Percentiles rank a stretch among this genome's conserved stretches.
Evolutionary conservation across 495 filamentous ascomycete genomes (phyloP).

Genomic region (Penicillium antarcticum): DNA sequence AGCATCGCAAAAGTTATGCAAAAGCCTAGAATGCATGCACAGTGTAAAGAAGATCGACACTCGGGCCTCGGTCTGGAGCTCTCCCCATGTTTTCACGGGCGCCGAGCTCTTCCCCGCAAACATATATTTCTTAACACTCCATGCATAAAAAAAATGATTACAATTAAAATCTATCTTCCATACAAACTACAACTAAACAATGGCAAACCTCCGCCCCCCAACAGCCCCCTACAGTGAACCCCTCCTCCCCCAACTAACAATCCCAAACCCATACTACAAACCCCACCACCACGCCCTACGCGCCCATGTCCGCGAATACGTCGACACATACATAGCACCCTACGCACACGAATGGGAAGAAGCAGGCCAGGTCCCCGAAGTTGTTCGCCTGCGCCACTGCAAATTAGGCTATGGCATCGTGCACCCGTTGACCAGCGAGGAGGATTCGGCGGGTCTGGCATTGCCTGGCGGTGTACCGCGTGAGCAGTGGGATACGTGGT

Average conservation of each 20-base stretch:
- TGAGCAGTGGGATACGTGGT: constrained; percentile 51
- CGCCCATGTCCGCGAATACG: constrained; percentile 41
- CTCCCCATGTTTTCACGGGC: constrained; percentile 8
- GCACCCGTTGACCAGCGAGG: constrained; percentile 32
- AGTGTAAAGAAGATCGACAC: background rate
- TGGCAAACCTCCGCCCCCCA: constrained; percentile 24
- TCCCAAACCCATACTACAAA: constrained; percentile 47
- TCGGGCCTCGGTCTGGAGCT: constrained; percentile 5
- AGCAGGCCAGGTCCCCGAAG: constrained; percentile 40
- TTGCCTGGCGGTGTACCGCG: constrained; percentile 39
- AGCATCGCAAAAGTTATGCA: too few species aligned
- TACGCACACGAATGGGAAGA: constrained; percentile 48
- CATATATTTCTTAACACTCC: background rate
- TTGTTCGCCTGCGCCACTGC: constrained; percentile 33
- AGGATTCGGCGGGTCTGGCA: constrained; percentile 29
- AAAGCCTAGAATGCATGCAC: too few species aligned
- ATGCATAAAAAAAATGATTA: background rate
- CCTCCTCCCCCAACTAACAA: constrained; percentile 36
- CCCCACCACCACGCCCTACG: constrained; percentile 44
- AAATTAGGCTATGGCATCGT: constrained; percentile 38
- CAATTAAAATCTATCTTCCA: background rate
- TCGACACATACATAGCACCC: constrained; percentile 42
- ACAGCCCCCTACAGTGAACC: constrained; percentile 42
- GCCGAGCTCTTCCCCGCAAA: constrained; percentile 10
- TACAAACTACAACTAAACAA: background rate